These are phyloP conservation scores for Yarrowia keelungensis DNA, from an alignment of 805 yeast genomes.

Conservation along the genomic window DNA sequence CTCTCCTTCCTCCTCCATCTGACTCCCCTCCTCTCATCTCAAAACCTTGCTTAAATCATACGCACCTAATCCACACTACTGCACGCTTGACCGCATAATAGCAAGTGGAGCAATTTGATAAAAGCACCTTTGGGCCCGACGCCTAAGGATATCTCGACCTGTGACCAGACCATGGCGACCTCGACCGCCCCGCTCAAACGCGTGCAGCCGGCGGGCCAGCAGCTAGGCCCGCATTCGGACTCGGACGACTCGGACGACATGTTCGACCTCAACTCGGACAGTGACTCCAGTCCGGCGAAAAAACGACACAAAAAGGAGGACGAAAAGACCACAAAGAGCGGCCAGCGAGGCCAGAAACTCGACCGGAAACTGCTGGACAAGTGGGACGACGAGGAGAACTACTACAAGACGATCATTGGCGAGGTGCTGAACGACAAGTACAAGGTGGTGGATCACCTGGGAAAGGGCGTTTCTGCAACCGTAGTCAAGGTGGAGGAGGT, in stretches of 20 bases:
- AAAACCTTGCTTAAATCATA: conserved; percentile 32
- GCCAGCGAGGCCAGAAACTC: conserved; percentile 37
- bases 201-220: neutral
- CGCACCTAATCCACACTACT: conserved; percentile 30
- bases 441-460: conserved; percentile 46
- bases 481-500: conserved; percentile 45
- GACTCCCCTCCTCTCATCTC: neutral
- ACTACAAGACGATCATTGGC: conserved; percentile 48
- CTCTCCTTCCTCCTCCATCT: neutral
- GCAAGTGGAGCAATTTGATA: conserved; percentile 33
- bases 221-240: conserved; percentile 18
- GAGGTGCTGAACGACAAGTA: conserved; percentile 49
- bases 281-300: neutral
- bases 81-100: conserved; percentile 25
- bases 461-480: conserved; percentile 51
- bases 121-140: neutral
- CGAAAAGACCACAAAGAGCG: neutral
- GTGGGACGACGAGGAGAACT: conserved; percentile 51
- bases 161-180: conserved; percentile 12
- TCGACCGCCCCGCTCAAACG: conserved; percentile 6
- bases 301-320: conserved; percentile 6
- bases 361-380: conserved; percentile 46
- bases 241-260: conserved; percentile 46
- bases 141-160: neutral
- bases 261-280: conserved; percentile 43